Conservation (phyloP, 805 yeast species). For the Saccharomycopsis synnaedendra region DNA sequence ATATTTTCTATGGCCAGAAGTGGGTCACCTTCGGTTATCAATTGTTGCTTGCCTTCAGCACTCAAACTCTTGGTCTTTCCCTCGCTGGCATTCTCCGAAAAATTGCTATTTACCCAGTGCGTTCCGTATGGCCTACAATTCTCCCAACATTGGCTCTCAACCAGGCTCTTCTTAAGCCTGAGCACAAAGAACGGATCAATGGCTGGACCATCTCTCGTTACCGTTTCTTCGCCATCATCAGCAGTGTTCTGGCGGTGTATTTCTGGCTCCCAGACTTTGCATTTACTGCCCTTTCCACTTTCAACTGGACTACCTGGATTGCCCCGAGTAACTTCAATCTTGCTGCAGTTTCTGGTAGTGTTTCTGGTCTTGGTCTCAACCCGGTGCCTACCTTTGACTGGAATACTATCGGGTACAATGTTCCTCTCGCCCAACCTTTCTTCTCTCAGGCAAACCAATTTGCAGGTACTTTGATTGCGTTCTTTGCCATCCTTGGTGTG, state of each 20-base stretch:
- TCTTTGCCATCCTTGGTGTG: constrained; percentile 25
- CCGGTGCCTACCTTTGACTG: constrained; percentile 45
- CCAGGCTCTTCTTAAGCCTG: constrained; percentile 31
- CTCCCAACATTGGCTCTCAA: constrained; percentile 39
- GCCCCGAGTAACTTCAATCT: constrained; percentile 37
- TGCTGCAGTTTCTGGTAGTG: constrained; percentile 36
- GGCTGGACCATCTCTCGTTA: constrained; percentile 27
- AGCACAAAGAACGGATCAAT: constrained; percentile 23
- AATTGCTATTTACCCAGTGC: constrained; percentile 40
- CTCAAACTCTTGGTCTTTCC: constrained; percentile 57
- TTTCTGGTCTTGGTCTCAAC: constrained; percentile 38
- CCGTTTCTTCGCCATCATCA: constrained; percentile 24
- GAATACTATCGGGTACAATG: constrained; percentile 27
- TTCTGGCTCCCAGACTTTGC: constrained; percentile 37
- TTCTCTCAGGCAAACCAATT: constrained; percentile 24
- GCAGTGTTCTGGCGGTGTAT: constrained; percentile 26
- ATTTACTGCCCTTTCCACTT: constrained; percentile 30
- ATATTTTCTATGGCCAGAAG: constrained; percentile 21
- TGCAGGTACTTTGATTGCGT: constrained; percentile 25
- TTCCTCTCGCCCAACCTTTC: constrained; percentile 34
- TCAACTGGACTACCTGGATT: constrained; percentile 53
- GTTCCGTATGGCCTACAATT: constrained; percentile 42
- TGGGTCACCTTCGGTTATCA: constrained; percentile 38
- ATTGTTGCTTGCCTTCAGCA: constrained; percentile 37
- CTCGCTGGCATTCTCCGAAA: constrained; percentile 55